Evolutionary conservation across 371 early-diverging fungal species (phyloP), one percentile per base, ranked within the genome.

Genomic region (Mucor mucedo): DNA sequence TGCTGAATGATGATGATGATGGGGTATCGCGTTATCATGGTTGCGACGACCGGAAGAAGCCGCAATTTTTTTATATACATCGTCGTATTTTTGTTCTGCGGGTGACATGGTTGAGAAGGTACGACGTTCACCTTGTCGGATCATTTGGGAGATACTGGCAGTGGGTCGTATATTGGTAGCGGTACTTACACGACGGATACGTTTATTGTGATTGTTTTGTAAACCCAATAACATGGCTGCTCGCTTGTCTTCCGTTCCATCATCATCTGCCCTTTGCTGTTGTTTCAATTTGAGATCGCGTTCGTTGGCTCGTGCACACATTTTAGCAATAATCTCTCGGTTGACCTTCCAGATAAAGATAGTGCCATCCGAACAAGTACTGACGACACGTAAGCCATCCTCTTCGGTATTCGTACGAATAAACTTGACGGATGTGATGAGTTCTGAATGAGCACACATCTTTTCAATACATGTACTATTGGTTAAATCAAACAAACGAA

Each of bases 361-460:
- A 11, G 90, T 91, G 1, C 93, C 92, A 65, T 94, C 93, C 0
- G 88, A 91, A 59, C 89, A 85, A 5, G 92, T 91, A 8, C 92
- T 89, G 29, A 91, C 74, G 4, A 94, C 70, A 0, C 88, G 80
- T 10, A 83, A 56, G 16, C 78, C 75, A 33, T 67, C 42, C 48
- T 62, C 40, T 54, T 83, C 86, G 2, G 65, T 66, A 4, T 76
- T 78, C 1, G 76, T 71, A 9, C 65, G 65, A 10, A 81, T 21
- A 69, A 95, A 93, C 50, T 82, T 83, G 44, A 93, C 85, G 9
- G 84, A 71, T 0, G 95, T 95, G 14, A 95, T 87, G 21, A 90
- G 71, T 59, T 95, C 95, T 1, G 92, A 84, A 68, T 93, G 94
- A 0, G 91, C 93, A 45, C 78, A 77, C 9, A 82, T 83, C 30